Evolutionary conservation across 2,329 filamentous ascomycete species (phyloP).

Genomic region (Aspergillus sp.): DNA sequence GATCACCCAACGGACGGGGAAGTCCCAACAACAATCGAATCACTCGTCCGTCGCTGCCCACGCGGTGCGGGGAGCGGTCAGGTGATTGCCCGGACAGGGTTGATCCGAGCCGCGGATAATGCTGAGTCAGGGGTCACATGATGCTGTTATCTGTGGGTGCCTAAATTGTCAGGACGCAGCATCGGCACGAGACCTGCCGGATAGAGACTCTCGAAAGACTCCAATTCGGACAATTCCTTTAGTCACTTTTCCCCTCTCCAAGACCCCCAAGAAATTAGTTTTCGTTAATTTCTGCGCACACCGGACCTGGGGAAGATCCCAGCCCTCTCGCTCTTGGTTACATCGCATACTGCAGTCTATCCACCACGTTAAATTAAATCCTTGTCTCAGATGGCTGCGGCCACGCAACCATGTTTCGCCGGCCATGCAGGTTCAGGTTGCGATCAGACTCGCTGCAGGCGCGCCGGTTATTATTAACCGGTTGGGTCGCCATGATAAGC

Average conservation of each 20-base stretch:
- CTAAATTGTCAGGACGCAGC: neutral
- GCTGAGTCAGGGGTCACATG: neutral
- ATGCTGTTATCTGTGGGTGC: neutral
- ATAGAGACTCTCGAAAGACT: too few species aligned
- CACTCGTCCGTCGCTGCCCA: too few species aligned
- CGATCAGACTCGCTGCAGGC: neutral
- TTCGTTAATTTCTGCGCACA: neutral
- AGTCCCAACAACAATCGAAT: constrained; percentile 1
- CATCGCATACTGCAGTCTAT: neutral
- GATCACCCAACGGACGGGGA: constrained; percentile 11
- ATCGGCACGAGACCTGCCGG: neutral
- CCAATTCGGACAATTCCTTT: too few species aligned
- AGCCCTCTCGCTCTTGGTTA: neutral
- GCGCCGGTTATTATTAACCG: neutral
- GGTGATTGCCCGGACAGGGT: too few species aligned
- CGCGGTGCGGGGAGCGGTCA: too few species aligned
- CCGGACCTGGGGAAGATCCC: neutral
- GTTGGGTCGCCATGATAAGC: neutral
- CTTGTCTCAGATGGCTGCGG: neutral
- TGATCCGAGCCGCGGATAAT: too few species aligned
- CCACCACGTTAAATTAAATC: neutral
- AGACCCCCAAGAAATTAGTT: too few species aligned
- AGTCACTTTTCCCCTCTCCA: too few species aligned
- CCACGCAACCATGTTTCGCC: neutral
- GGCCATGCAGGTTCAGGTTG: neutral